Conservation (phyloP, 768 basidiomycete genomes). For the Boletales sp. region DNA sequence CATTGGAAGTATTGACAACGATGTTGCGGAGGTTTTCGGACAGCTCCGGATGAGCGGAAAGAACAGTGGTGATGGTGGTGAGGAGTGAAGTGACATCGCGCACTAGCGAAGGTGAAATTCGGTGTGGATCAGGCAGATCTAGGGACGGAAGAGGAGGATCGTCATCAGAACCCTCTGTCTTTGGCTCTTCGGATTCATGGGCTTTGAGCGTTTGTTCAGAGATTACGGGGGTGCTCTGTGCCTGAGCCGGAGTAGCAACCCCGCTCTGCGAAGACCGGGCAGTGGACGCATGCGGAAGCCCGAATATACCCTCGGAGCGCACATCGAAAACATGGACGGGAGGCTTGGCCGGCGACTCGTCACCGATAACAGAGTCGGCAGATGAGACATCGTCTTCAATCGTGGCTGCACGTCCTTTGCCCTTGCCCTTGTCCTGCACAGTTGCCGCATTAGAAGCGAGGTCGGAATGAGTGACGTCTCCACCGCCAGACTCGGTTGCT, state of each 20-base stretch:
- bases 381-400: constrained; percentile 37
- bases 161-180: constrained; percentile 18
- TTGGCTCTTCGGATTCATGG: constrained; percentile 10
- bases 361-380: constrained; percentile 38
- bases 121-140: constrained; percentile 27
- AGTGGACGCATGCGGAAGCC: constrained; percentile 12
- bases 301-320: constrained; percentile 26
- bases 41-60: constrained; percentile 68
- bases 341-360: constrained; percentile 48
- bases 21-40: constrained; percentile 66
- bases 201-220: constrained; percentile 19
- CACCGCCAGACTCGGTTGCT: constrained; percentile 29
- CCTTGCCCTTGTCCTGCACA: constrained; percentile 48
- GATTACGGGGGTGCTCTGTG: constrained; percentile 40
- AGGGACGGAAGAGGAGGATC: constrained; percentile 54
- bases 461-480: constrained; percentile 29
- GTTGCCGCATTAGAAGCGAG: constrained; percentile 12
- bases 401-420: constrained; percentile 28
- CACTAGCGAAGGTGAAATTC: constrained; percentile 45
- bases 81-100: constrained; percentile 65
- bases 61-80: constrained; percentile 48
- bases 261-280: constrained; percentile 17
- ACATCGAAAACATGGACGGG: constrained; percentile 59
- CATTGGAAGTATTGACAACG: constrained; percentile 55
- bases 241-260: constrained; percentile 30